Percentiles rank a stretch among this genome's conserved stretches.
phyloP scores from a whole-genome alignment of 306 rosid genomes.

The Vigna mungo region DNA sequence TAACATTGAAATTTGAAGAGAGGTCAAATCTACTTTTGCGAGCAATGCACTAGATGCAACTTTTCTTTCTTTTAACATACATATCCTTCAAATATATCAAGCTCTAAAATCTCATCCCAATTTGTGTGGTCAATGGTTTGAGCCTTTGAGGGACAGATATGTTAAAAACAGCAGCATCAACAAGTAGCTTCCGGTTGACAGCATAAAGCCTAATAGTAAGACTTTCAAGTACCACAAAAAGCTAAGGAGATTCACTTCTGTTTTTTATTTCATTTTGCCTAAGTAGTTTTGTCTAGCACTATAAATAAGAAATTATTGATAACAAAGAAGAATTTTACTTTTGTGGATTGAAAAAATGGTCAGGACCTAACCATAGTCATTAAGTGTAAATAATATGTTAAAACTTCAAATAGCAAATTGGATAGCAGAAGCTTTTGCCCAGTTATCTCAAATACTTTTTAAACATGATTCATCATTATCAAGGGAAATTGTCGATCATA shows the following conservation, averaged over 20 bases:
- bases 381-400: not conserved
- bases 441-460: not conserved
- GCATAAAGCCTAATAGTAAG: slow-evolving; percentile 22
- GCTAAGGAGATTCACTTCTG: not conserved
- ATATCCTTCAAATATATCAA: slow-evolving; percentile 1
- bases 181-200: not conserved
- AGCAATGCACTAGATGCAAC: slow-evolving; percentile 27
- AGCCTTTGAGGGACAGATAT: not conserved
- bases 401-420: not conserved
- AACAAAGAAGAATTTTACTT: not conserved
- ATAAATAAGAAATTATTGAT: not conserved
- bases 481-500: not conserved
- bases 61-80: not conserved
- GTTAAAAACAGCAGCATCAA: not conserved
- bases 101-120: slow-evolving; percentile 20
- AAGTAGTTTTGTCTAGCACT: slow-evolving; percentile 1
- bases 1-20: slow-evolving; percentile 31
- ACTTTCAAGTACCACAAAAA: not conserved
- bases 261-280: not conserved
- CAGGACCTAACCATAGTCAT: slow-evolving; percentile 11
- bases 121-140: not conserved
- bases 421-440: not conserved
- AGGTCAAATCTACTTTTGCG: slow-evolving; percentile 15
- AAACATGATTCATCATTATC: not conserved
- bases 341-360: not conserved